Percentiles rank a stretch among this genome's conserved stretches.
Evolutionary conservation across 345 rosid genomes (phyloP).

Genomic region (Citrus trifoliata): DNA sequence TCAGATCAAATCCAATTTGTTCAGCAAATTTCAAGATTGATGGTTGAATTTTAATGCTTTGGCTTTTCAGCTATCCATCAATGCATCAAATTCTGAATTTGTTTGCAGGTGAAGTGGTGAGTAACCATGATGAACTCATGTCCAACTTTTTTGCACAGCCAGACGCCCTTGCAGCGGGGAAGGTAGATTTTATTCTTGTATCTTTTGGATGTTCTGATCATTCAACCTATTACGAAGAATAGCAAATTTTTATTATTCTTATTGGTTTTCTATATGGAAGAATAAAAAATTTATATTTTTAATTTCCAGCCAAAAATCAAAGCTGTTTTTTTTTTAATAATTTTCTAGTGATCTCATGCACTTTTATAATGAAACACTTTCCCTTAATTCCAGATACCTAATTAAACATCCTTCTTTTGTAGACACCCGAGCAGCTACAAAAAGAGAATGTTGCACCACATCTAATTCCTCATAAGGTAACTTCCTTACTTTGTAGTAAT

Average conservation of each 20-base stretch:
- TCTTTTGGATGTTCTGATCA: neutral
- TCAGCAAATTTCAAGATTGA: neutral
- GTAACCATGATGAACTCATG: slow-evolving; percentile 98
- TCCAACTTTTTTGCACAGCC: slow-evolving; percentile 99
- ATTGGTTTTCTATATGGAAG: neutral
- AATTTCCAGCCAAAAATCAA: neutral
- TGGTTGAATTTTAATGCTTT: slow-evolving; percentile 2
- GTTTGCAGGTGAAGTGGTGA: slow-evolving; percentile 77
- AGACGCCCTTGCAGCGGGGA: slow-evolving; percentile 98
- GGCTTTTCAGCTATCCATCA: neutral
- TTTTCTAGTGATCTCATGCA: neutral
- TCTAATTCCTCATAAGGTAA: slow-evolving; percentile 95
- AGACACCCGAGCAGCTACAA: slow-evolving; percentile 85
- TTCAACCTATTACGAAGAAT: neutral
- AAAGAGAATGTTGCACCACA: slow-evolving; percentile 68
- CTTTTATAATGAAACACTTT: neutral
- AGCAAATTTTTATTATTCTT: neutral
- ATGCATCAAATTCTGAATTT: slow-evolving; percentile 1
- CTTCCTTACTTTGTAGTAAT: slow-evolving; percentile 3
- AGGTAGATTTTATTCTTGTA: slow-evolving; percentile 41
- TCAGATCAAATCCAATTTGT: neutral
- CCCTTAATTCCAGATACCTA: neutral
- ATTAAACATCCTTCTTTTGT: slow-evolving; percentile 19
- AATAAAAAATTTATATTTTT: neutral
- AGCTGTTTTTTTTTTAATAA: neutral